Percentiles rank a stretch among this genome's conserved stretches.
These are phyloP conservation scores for Ulmus americana DNA, from an alignment of 331 rosid genomes.

Conservation along the genomic window DNA sequence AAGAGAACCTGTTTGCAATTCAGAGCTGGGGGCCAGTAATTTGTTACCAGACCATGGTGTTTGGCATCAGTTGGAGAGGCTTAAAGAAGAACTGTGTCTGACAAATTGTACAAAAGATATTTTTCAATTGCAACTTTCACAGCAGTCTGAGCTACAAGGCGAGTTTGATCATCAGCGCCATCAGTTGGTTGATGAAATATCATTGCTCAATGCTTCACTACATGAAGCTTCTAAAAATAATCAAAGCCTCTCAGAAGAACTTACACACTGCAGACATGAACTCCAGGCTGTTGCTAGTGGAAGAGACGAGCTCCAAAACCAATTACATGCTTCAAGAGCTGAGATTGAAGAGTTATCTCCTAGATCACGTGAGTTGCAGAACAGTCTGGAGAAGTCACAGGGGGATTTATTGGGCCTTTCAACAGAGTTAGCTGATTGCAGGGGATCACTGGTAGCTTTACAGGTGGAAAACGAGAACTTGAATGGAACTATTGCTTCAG, in stretches of 20 bases:
- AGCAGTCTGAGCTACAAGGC: conserved; percentile 49
- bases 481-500: conserved; percentile 39
- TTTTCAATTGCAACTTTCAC: conserved; percentile 51
- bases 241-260: conserved; percentile 56
- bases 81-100: conserved; percentile 71
- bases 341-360: conserved; percentile 57
- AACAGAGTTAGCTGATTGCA: conserved; percentile 62
- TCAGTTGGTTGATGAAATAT: conserved; percentile 44
- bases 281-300: conserved; percentile 43
- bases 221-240: conserved; percentile 50
- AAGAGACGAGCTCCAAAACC: conserved; percentile 49
- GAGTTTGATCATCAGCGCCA: conserved; percentile 44
- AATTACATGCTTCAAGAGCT: conserved; percentile 35
- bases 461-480: conserved; percentile 55
- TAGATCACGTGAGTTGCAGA: conserved; percentile 50
- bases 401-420: conserved; percentile 44
- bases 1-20: conserved; percentile 36
- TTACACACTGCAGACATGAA: conserved; percentile 50
- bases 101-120: conserved; percentile 51
- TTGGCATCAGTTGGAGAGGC: conserved; percentile 46
- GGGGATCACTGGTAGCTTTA: conserved; percentile 46
- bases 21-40: conserved; percentile 26
- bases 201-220: conserved; percentile 44
- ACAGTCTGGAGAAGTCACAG: conserved; percentile 46
- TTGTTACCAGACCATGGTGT: conserved; percentile 28